phyloP scores from a whole-genome alignment of 148 eudicot genomes.

The Heliamphora exappendiculata region DNA sequence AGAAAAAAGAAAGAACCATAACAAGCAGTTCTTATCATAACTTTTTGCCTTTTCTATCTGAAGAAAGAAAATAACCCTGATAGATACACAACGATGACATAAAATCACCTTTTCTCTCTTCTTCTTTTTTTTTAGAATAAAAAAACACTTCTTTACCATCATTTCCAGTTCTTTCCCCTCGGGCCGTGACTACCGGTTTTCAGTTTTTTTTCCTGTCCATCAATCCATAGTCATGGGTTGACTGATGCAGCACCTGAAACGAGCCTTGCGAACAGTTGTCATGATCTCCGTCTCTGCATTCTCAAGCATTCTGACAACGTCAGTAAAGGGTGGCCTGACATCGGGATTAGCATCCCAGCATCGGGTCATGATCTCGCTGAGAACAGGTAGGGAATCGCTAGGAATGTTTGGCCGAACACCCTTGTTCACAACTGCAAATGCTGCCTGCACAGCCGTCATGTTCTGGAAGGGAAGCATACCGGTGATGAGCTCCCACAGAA shows the following conservation, averaged over 20 bases:
- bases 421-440: slow-evolving; percentile 94
- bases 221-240: slow-evolving; percentile 88
- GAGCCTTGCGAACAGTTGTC: slow-evolving; percentile 90
- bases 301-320: slow-evolving; percentile 82
- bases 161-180: slow-evolving; percentile 7
- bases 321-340: slow-evolving; percentile 71
- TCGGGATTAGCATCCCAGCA: slow-evolving; percentile 93
- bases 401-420: slow-evolving; percentile 85
- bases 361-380: slow-evolving; percentile 76
- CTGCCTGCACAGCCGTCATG: slow-evolving; percentile 98
- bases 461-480: slow-evolving; percentile 94
- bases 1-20: slow-evolving; percentile 20
- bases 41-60: slow-evolving; percentile 26
- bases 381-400: slow-evolving; percentile 63
- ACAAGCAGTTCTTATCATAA: slow-evolving; percentile 22
- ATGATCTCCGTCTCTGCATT: slow-evolving; percentile 75
- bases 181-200: slow-evolving; percentile 8
- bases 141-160: too few species aligned
- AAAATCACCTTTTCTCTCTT: slow-evolving; percentile 18
- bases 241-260: slow-evolving; percentile 93
- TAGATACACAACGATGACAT: slow-evolving; percentile 40
- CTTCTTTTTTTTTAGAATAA: too few species aligned
- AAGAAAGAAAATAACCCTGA: slow-evolving; percentile 36
- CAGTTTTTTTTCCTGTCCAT: slow-evolving; percentile 7
- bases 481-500: slow-evolving; percentile 89